Evolutionary conservation across 1,284 basidiomycete genomes (phyloP), one percentile per base, ranked within the genome.

Genomic region (Filobasidium uniguttulatum): DNA sequence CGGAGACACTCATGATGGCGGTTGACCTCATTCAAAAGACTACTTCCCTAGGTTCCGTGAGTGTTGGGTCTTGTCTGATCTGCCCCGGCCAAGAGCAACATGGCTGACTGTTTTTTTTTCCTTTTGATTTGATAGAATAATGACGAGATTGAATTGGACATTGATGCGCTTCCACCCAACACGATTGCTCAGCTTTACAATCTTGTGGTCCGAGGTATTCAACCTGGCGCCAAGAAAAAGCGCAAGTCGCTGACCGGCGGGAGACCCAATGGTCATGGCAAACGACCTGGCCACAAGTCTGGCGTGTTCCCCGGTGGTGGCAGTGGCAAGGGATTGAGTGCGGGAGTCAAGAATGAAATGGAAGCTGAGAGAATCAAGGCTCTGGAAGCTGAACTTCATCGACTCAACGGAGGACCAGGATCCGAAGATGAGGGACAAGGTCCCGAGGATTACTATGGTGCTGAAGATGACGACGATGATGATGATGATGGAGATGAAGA

Each of bases 101-200:
- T 25, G 33, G 44, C 15, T 52, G 43, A 41, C 52, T 54, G 45
- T 54, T 52, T 57, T n/a, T 43, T n/a, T n/a, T n/a, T 51, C 26
- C 46, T 17, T 25, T 10, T 48, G 22, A 53, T 54, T 41, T 46
- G 52, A 46, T 71, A 89, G 83, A 86, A 85, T 66, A 85, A 83
- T 48, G 86, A 94, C 67, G 90, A 96, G 72, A 94, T 96, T 61
- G 90, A 96, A 70, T 78, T 96, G 40, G 91, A 96, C 69, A 94
- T 96, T 59, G 90, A 96, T 63, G 74, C 80, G 41, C 75, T 96
- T 31, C 88, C 90, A 46, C 73, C 83, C 4, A 69, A 77, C 19
- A 89, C 91, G 28, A 77, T 94, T 44, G 82, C 82, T 50, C 86
- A 87, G 70, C 76, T 96, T 25, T 96, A 94, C 74, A 90, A 91